phyloP scores from a whole-genome alignment of 257 asterid genomes.

The Nicotiana otophora region DNA sequence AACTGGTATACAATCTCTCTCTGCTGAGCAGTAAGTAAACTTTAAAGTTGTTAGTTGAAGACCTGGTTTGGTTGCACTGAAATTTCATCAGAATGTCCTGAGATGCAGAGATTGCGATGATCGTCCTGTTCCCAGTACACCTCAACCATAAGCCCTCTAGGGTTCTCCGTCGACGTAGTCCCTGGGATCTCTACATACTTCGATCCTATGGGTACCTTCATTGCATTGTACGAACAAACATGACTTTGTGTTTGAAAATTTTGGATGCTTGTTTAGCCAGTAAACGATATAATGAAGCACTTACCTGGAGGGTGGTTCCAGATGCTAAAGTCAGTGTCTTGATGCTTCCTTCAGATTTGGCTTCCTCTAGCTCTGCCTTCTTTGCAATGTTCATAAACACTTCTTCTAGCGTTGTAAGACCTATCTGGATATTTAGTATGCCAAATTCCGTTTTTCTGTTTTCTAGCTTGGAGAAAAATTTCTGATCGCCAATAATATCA shows the following conservation, averaged over 20 bases:
- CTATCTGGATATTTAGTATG: constrained; percentile 22
- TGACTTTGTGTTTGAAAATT: background rate
- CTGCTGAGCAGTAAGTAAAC: background rate
- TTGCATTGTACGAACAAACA: background rate
- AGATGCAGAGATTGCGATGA: constrained; percentile 22
- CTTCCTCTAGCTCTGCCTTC: constrained; percentile 23
- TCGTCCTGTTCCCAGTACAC: constrained; percentile 28
- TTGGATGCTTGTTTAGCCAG: background rate
- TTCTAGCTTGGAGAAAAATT: constrained; percentile 21
- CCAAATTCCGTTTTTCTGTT: constrained; percentile 19
- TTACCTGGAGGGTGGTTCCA: constrained; percentile 17
- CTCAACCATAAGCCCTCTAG: constrained; percentile 27
- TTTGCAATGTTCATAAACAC: constrained; percentile 28
- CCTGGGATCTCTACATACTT: constrained; percentile 23
- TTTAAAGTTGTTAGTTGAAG: background rate
- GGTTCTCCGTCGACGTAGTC: constrained; percentile 14
- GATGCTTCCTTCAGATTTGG: constrained; percentile 6
- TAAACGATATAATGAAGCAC: background rate
- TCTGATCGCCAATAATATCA: constrained; percentile 7
- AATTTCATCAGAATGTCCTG: constrained; percentile 22
- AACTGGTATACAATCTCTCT: background rate
- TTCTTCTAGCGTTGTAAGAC: constrained; percentile 34
- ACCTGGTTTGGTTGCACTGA: constrained; percentile 10
- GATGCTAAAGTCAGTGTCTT: constrained; percentile 20
- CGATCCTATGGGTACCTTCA: constrained; percentile 21